Evolutionary conservation across 257 asterid species (phyloP).

Genomic region (Rehmannia glutinosa): DNA sequence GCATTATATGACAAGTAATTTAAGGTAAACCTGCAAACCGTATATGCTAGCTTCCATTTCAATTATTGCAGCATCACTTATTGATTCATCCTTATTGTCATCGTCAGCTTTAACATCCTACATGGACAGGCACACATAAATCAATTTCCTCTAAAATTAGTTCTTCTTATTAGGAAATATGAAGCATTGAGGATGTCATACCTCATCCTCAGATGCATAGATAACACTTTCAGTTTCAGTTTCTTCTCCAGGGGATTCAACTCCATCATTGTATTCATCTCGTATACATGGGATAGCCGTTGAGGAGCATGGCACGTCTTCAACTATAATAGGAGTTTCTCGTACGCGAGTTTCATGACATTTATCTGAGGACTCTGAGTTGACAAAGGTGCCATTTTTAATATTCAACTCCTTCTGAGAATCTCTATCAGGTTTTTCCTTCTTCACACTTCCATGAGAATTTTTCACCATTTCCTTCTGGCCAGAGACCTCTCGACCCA

Average conservation of each 20-base stretch:
- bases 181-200: conserved; percentile 23
- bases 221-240: conserved; percentile 37
- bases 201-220: conserved; percentile 44
- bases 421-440: conserved; percentile 7
- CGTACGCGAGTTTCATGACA: conserved; percentile 6
- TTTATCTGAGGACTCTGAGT: conserved; percentile 27
- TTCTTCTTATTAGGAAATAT: conserved; percentile 4
- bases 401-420: conserved; percentile 19
- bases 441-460: neutral
- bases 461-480: too few species aligned
- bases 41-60: conserved; percentile 73
- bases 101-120: conserved; percentile 45
- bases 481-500: neutral
- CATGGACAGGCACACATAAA: conserved; percentile 6
- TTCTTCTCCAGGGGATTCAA: conserved; percentile 41
- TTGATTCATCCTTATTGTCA: conserved; percentile 31
- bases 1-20: neutral
- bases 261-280: conserved; percentile 39
- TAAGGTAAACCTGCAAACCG: conserved; percentile 67
- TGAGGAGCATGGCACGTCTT: conserved; percentile 43
- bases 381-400: conserved; percentile 18
- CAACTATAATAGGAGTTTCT: conserved; percentile 32
- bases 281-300: conserved; percentile 24
- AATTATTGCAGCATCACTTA: conserved; percentile 52
- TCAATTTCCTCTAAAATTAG: neutral